phyloP scores from a whole-genome alignment of 2,329 filamentous ascomycete species.

The Cryphonectria radicalis region DNA sequence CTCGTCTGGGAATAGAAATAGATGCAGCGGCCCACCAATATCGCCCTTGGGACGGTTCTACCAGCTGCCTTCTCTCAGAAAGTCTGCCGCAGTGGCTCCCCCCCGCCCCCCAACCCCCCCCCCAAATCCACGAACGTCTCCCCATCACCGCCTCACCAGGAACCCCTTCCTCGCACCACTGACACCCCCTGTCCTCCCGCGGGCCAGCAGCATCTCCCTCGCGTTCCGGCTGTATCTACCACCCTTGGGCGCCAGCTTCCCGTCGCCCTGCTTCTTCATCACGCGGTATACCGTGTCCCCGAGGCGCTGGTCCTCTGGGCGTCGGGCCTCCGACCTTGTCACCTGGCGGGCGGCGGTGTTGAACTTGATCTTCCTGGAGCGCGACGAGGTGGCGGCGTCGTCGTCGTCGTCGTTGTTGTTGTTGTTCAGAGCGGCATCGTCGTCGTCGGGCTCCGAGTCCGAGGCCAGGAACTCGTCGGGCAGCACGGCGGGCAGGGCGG shows the following conservation, averaged over 20 bases:
- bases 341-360: slow-evolving; percentile 45
- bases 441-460: slow-evolving; percentile 47
- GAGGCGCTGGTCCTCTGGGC: slow-evolving; percentile 52
- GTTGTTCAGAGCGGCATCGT: slow-evolving; percentile 26
- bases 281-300: slow-evolving; percentile 60
- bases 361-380: slow-evolving; percentile 49
- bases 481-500: slow-evolving; percentile 50
- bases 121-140: no score
- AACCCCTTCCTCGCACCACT: slow-evolving; percentile 46
- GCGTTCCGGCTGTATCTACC: slow-evolving; percentile 47
- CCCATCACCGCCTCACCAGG: slow-evolving; percentile 41
- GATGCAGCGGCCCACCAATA: no score
- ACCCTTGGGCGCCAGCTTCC: slow-evolving; percentile 53
- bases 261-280: slow-evolving; percentile 48
- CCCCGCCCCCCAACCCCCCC: no score
- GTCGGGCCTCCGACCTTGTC: slow-evolving; percentile 39
- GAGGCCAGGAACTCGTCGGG: slow-evolving; percentile 61
- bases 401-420: slow-evolving; percentile 30
- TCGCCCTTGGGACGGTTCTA: no score
- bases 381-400: slow-evolving; percentile 32
- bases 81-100: no score
- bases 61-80: no score
- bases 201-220: slow-evolving; percentile 51
- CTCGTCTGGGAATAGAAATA: no score
- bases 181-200: slow-evolving; percentile 44